phyloP scores from a whole-genome alignment of 345 rosid genomes.

The Garcia nutans region DNA sequence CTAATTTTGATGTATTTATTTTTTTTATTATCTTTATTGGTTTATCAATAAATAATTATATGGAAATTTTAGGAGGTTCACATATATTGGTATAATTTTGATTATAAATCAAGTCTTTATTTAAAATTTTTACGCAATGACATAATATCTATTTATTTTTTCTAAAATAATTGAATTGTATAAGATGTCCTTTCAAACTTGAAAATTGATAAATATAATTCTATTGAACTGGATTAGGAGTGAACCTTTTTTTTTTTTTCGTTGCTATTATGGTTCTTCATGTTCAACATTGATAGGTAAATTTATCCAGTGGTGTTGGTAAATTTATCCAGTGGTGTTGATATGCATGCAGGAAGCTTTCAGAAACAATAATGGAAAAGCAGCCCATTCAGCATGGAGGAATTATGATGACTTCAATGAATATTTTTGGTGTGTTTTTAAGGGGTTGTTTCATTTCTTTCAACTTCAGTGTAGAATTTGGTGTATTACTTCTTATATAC shows the following conservation, averaged over 20 bases:
- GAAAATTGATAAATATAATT: too few species aligned
- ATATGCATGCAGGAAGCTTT: constrained; percentile 58
- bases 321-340: too few species aligned
- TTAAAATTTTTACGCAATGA: too few species aligned
- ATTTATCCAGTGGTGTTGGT: constrained; percentile 6
- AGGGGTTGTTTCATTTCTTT: constrained; percentile 11
- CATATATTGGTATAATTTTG: too few species aligned
- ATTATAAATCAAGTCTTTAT: too few species aligned
- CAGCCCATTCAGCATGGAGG: constrained; percentile 97
- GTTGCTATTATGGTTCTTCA: background rate
- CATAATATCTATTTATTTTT: too few species aligned
- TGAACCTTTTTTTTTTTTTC: background rate
- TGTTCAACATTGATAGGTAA: background rate
- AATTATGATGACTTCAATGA: constrained; percentile 99
- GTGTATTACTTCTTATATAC: constrained; percentile 23
- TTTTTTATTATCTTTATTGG: too few species aligned
- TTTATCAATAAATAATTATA: too few species aligned
- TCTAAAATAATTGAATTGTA: too few species aligned
- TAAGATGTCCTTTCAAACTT: too few species aligned
- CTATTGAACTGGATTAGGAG: background rate
- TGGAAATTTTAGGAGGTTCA: too few species aligned
- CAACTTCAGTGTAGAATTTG: constrained; percentile 4
- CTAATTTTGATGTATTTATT: too few species aligned
- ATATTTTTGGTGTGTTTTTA: constrained; percentile 77
- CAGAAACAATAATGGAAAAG: constrained; percentile 79